A percentile compares a stretch with the other conserved stretches of the same genome.
Conservation (phyloP, 176 grass and related monocot species). For the Pontederia paniculata region DNA sequence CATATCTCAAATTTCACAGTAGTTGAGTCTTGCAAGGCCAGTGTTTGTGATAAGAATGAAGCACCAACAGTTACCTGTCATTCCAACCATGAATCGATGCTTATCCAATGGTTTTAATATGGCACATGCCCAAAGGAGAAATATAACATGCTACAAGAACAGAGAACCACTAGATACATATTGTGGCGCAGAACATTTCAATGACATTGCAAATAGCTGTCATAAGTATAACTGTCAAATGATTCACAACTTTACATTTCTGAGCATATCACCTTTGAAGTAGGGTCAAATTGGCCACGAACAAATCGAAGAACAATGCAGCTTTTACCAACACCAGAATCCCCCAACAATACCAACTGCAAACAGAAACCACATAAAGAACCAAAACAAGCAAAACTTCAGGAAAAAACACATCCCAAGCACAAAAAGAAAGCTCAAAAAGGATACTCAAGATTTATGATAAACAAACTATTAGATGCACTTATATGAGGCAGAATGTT, state of each 20-base stretch:
- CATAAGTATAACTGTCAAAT: not conserved
- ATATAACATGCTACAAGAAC: no score
- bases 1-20: constrained; percentile 97
- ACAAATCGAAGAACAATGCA: constrained; percentile 99
- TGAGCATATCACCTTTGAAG: constrained; percentile 50
- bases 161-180: no score
- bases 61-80: constrained; percentile 79
- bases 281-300: constrained; percentile 88
- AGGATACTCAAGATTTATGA: not conserved
- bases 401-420: not conserved
- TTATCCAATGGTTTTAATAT: no score
- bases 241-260: not conserved
- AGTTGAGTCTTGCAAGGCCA: constrained; percentile 80
- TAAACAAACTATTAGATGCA: no score
- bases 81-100: no score
- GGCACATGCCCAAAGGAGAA: no score
- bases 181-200: no score
- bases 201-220: not conserved
- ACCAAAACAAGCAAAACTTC: not conserved
- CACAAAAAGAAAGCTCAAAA: not conserved
- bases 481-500: no score
- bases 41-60: constrained; percentile 92
- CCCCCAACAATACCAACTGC: constrained; percentile 82
- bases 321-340: constrained; percentile 92
- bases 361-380: constrained; percentile 9